Evolutionary conservation across 768 basidiomycete species (phyloP), one percentile per base, ranked within the genome.

Genomic region (Lentinula guzmanii): DNA sequence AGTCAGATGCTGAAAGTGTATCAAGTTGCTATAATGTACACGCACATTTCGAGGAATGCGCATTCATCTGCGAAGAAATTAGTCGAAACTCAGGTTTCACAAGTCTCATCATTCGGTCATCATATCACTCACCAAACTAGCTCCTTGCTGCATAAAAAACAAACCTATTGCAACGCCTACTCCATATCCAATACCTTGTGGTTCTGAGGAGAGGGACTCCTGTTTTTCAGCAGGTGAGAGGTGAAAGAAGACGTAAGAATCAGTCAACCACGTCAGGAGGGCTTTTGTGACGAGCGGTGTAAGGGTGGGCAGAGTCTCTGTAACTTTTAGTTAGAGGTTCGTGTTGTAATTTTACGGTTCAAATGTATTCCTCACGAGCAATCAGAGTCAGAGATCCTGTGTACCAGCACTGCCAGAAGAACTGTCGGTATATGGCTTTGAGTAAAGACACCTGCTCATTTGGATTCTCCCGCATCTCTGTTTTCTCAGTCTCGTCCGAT

Each of bases 131-230:
- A 52, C 52, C 52, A 52, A 34, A 21, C 52, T 52, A 34, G 28
- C 37, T 37, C 33, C 53, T 39, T 55, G 34, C 71, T 82, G 81
- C 82, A 84, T 85, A 2, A 68, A 72, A 62, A 82, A 83, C 16
- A 83, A 65, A 7, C 72, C 83, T 42, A 82, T 70, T 3, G 77
- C 82, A 4, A 84, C 65, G 2, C 83, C 83, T 53, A 85, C 78
- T 0, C 83, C 83, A 66, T 79, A 81, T 0, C 82, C 83, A 16
- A 84, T 73, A 4, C 76, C 76, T 35, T 68, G 70, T 2, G 82
- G 81, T 60, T 72, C 55, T 1, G 63, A 58, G 8, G 68, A 62
- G 1, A 65, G 70, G 34, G 69, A 70, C 55, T 62, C 42, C 9
- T 15, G 4, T 50, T 59, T n/a, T 28, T 76, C 64, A 31, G 68